Evolutionary conservation across 345 rosid genomes (phyloP).

Genomic region (Raphanus raphanistrum): DNA sequence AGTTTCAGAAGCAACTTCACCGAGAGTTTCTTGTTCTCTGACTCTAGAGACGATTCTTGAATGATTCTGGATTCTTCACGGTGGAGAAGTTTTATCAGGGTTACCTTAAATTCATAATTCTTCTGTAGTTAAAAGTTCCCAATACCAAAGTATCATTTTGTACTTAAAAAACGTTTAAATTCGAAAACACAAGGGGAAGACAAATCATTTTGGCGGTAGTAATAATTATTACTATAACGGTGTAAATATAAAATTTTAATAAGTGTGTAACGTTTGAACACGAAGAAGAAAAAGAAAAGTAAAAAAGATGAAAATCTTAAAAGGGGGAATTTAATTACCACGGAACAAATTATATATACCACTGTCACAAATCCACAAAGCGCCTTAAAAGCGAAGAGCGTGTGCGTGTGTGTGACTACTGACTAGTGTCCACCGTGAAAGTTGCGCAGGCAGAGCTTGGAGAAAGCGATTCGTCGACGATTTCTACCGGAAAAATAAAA

Average conservation of each 20-base stretch:
- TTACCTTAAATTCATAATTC: too few relatives aligned
- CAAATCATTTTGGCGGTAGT: neutral
- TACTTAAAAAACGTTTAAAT: neutral
- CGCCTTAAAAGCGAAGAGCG: neutral
- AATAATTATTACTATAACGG: neutral
- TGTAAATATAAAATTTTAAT: too few relatives aligned
- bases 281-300: too few relatives aligned
- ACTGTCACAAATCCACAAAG: too few relatives aligned
- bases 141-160: too few relatives aligned
- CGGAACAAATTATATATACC: neutral
- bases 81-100: neutral
- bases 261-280: too few relatives aligned
- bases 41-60: too few relatives aligned
- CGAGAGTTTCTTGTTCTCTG: neutral
- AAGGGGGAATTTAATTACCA: neutral
- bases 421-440: neutral
- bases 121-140: too few relatives aligned
- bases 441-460: neutral
- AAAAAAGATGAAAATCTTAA: too few relatives aligned
- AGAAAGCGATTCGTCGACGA: constrained; percentile 4
- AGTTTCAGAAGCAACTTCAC: neutral
- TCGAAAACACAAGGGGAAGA: neutral
- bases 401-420: neutral
- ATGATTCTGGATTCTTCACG: neutral
- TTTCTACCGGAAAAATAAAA: neutral